Evolutionary conservation across 148 eudicot species (phyloP), one percentile per base, ranked within the genome.

Genomic region (Nyssa sinensis): DNA sequence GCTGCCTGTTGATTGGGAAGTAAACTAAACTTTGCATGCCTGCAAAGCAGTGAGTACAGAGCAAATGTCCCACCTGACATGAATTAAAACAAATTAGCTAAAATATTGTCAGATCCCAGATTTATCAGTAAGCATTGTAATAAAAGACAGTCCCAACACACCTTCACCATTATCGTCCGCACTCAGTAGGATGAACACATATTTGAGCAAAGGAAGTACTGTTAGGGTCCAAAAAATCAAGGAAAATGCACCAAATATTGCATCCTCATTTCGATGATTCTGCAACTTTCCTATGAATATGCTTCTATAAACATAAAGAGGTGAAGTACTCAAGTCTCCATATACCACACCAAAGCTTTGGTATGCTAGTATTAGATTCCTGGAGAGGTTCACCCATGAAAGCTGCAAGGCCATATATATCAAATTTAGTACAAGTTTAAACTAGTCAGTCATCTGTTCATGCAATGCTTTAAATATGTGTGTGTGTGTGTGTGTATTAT

Each of bases 1-100:
- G 99, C 99, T 70, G 98, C 97, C 87, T 95, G 99, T 75, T 95
- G 99, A 86, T 93, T 95, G 47, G 99, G 97, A 81, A 95, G 99
- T 72, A 95, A 82, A 79, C 94, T 86, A 32, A 95, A 84, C 78
- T 91, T 95, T 74, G 94, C 97, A 82, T 95, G 94, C 76, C 99
- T 84, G 78, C 99, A 95, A 68, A 95, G 93, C 72, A 95, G 80
- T 39, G 99, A 95, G 82, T 95, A 95, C 12, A 95, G 97, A 70
- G 99, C 97, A 70, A 95, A 92, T 10, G 99, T 85, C 74, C 99
- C 99, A 79, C 99, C 99, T 95, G 81, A 60, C 67, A 68, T 14
- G 62, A 74, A 60, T 49, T 60, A 6, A 77, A 62, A 49, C 16
- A 73, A 28, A 67, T 62, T 58, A 28, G 14, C 24, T 28, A 69